A percentile compares a stretch with the other conserved stretches of the same genome.
Evolutionary conservation across 257 asterid species (phyloP).

Genomic region (Nicotiana paniculata): DNA sequence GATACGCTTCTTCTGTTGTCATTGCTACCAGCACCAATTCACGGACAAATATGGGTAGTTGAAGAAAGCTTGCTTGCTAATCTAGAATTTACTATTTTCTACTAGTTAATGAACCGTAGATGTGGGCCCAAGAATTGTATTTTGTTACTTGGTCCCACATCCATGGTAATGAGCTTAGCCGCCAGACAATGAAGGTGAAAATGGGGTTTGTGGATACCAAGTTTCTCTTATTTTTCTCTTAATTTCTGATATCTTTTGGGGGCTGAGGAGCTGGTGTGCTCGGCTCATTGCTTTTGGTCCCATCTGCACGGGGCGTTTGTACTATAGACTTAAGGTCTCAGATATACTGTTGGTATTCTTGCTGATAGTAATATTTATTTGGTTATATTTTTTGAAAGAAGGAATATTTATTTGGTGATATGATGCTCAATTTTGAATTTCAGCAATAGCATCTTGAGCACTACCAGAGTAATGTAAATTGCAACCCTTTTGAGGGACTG

Average conservation of each 20-base stretch:
- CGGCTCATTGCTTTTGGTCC: not conserved
- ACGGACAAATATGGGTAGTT: slow-evolving; percentile 26
- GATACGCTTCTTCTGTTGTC: slow-evolving; percentile 44
- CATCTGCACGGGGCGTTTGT: not conserved
- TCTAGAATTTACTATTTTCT: not conserved
- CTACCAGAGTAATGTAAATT: not conserved
- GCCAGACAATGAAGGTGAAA: slow-evolving; percentile 4
- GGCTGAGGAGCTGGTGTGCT: not conserved
- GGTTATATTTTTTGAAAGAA: slow-evolving; percentile 3
- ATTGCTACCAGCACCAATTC: slow-evolving; percentile 27
- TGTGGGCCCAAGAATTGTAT: slow-evolving; percentile 12
- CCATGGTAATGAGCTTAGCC: not conserved
- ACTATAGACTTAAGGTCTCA: not conserved
- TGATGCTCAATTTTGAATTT: not conserved
- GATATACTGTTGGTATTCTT: not conserved
- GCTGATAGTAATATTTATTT: not conserved
- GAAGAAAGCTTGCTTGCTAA: not conserved
- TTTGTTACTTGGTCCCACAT: slow-evolving; percentile 13
- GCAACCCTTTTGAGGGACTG: not conserved
- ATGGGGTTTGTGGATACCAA: slow-evolving; percentile 3
- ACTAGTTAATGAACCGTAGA: not conserved
- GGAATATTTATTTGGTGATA: not conserved
- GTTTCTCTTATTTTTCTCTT: not conserved
- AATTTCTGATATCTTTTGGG: not conserved
- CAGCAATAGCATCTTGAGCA: not conserved